Base-by-base conservation (phyloP, 1,139 yeast genomes). In the Chernovozyma aurita region DNA sequence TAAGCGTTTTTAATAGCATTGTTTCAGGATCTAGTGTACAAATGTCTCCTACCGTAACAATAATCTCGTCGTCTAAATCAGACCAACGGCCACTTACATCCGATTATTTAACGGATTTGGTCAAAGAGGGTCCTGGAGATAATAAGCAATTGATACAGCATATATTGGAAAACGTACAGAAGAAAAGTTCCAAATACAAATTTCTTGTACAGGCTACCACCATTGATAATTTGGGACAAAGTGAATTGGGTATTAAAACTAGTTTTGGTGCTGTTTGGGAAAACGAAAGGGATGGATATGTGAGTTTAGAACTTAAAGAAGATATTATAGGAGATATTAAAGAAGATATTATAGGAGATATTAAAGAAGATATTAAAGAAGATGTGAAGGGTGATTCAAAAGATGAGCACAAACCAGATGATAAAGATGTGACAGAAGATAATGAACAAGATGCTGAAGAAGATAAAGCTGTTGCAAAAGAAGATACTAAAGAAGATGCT, bases 231-330 rank as follows among this genome's bases (percentile, higher is more conserved):
- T 41, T 5, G 47, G 46, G 21, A 33, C 42, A 47, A 26, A 37
- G 47, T 3, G 52, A 57, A 22, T 40, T 59, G 32, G 42, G 41
- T 13, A 44, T 64, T 13, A 30, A 38, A 4, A 45, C 68, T 2
- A 52, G 52, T 18, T 55, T 65, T 39, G 66, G 63, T 7, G 66
- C 71, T 1, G 55, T 58, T 2, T 69, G 75, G 74, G 73, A 68
- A 33, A 36, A 50, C 4, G 53, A 51, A 7, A 62, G 50, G 36
- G 74, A 68, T 44, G 74, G 74, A 1, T 63, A 57, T 37, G 44
- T 61, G 7, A 52, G 52, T 4, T 36, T 63, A 13, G 48, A 51
- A 29, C 33, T 53, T 3, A 47, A 39, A n/a, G n/a, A n/a, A n/a
- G n/a, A n/a, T n/a, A 9, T 20, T 7, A 20, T 7, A 9, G 22